Percentiles rank a stretch among this genome's conserved stretches.
These are phyloP conservation scores for Claviceps citrina DNA, from an alignment of 2,329 filamentous ascomycete species.

Conservation along the genomic window DNA sequence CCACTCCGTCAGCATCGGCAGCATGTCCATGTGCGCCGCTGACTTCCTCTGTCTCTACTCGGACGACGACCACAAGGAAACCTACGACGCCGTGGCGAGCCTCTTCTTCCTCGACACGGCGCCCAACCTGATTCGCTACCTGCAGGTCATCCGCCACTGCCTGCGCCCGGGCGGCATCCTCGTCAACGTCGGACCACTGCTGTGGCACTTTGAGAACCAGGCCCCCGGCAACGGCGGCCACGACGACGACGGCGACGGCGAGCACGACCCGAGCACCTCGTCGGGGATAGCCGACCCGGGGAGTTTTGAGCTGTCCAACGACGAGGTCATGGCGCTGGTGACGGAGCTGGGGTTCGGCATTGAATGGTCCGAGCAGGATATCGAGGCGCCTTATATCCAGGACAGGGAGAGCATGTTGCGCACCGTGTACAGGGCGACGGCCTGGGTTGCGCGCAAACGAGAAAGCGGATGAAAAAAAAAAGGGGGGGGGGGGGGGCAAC, in stretches of 20 bases:
- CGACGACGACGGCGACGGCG: conserved; percentile 34
- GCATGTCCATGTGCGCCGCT: conserved; percentile 85
- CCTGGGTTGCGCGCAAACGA: conserved; percentile 72
- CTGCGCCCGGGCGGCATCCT: conserved; percentile 65
- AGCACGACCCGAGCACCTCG: conserved; percentile 31
- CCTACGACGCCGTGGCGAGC: conserved; percentile 70
- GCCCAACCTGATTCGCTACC: conserved; percentile 78
- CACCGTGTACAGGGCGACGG: conserved; percentile 62
- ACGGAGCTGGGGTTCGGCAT: conserved; percentile 62
- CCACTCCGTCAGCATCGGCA: conserved; percentile 27
- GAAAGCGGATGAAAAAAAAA: background rate
- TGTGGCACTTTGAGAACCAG: conserved; percentile 90
- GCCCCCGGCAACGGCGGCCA: conserved; percentile 41
- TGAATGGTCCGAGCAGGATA: conserved; percentile 41
- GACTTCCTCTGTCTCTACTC: conserved; percentile 85
- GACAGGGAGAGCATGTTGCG: conserved; percentile 74
- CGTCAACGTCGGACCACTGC: conserved; percentile 76
- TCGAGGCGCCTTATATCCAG: conserved; percentile 75
- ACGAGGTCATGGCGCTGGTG: conserved; percentile 70
- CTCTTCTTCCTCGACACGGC: conserved; percentile 98
- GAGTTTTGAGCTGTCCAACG: conserved; percentile 75
- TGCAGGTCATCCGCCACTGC: conserved; percentile 68
- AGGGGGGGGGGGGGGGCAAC: background rate
- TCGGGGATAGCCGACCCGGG: conserved; percentile 76
- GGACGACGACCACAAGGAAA: conserved; percentile 40